Base-by-base conservation (phyloP, 2,329 filamentous ascomycete genomes). In the Exophiala lecanii-corni region DNA sequence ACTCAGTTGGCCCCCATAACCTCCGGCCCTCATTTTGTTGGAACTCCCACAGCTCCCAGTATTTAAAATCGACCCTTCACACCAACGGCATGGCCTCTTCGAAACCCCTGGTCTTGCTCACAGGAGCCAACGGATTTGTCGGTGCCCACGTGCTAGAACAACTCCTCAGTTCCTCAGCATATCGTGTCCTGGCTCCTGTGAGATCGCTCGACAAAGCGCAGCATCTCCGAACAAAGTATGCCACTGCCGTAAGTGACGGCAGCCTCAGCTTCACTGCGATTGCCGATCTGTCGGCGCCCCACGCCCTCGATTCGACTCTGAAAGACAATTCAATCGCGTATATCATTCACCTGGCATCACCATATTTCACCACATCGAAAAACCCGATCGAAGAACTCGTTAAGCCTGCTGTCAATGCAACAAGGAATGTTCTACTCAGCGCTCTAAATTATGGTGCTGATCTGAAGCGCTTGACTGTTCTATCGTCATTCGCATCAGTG, bases 391-490 rank as follows among this genome's bases (percentile, higher is more conserved):
- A 51, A 31, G 57, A 51, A 5, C 37, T 66, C n/a, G 51, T 67
- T 12, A 42, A 56, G 16, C 62, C 65, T 1, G 60, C 63, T 4
- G 66, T 81, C 49, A 79, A 79, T 52, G 78, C 78, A 41, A 82
- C 78, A 0, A 78, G 74, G 0, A 76, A 77, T 15, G 75, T 82
- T 39, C 59, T 82, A 49, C 77, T 75, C 53, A 74, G 74, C 2
- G 74, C 80, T 59, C 84, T 92, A 36, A 86, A 82, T 66, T 66
- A 65, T 47, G 76, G 76, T 3, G 5, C 33, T 10, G 76, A 59
- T 59, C 84, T 92, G 36, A 86, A 82, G 66, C 75, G 81, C 47
- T 83, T 94, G n/a, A 80, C 81, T 31, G 73, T 84, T 49, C 83
- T 80, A 1, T 82, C 78, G 3, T 82, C 78, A 2, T 84, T 83